phyloP scores from a whole-genome alignment of 2,329 filamentous ascomycete species.

The Stromatinia cepivora region DNA sequence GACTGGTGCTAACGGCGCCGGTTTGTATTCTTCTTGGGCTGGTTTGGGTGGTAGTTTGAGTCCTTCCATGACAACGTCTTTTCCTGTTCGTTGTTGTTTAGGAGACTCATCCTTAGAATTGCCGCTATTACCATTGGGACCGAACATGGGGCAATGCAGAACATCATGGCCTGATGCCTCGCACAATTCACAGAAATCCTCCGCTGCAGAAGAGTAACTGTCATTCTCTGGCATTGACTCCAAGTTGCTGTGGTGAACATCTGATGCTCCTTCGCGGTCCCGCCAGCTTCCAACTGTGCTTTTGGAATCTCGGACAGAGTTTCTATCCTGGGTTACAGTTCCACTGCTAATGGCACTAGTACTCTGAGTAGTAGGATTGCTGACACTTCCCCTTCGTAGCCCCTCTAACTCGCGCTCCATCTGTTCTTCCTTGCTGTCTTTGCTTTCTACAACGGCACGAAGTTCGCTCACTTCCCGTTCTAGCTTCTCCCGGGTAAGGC shows the following conservation, averaged over 20 bases:
- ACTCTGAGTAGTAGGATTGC: slow-evolving; percentile 46
- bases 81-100: slow-evolving; percentile 39
- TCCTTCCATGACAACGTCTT: slow-evolving; percentile 45
- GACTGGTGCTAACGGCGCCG: slow-evolving; percentile 56
- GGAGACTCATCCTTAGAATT: slow-evolving; percentile 23
- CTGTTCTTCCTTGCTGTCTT: slow-evolving; percentile 75
- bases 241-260: slow-evolving; percentile 52
- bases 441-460: slow-evolving; percentile 69
- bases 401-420: slow-evolving; percentile 78
- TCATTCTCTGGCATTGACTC: slow-evolving; percentile 73
- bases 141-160: slow-evolving; percentile 86
- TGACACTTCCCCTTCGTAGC: slow-evolving; percentile 52
- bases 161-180: slow-evolving; percentile 92
- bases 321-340: slow-evolving; percentile 48
- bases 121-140: slow-evolving; percentile 31
- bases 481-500: slow-evolving; percentile 64
- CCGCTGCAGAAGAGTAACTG: slow-evolving; percentile 67
- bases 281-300: slow-evolving; percentile 62
- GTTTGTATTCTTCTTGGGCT: slow-evolving; percentile 49
- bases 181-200: slow-evolving; percentile 83
- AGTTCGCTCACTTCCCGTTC: slow-evolving; percentile 81
- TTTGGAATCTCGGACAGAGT: slow-evolving; percentile 65
- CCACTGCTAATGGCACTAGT: slow-evolving; percentile 52
- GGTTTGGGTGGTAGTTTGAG: slow-evolving; percentile 45
- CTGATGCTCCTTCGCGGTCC: slow-evolving; percentile 43